phyloP scores from a whole-genome alignment of 495 filamentous ascomycete genomes.

The Rostrohypoxylon terebratum region DNA sequence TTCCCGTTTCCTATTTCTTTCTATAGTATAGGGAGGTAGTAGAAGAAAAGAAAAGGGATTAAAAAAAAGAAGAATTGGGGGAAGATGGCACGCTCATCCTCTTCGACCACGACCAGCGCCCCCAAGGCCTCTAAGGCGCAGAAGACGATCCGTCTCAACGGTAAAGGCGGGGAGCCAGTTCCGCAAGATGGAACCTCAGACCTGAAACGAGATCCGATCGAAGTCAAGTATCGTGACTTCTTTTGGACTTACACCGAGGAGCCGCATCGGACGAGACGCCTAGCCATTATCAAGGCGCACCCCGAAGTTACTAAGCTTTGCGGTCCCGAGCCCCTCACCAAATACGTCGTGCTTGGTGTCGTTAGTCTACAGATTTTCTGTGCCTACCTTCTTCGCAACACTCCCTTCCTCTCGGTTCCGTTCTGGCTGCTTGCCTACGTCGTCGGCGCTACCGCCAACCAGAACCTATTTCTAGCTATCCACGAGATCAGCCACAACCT shows the following conservation, averaged over 20 bases:
- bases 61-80: background rate
- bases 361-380: conserved; percentile 83
- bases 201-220: conserved; percentile 50
- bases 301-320: conserved; percentile 99
- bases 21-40: background rate
- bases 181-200: conserved; percentile 32
- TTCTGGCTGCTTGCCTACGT: conserved; percentile 92
- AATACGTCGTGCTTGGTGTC: conserved; percentile 88
- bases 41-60: background rate
- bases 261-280: conserved; percentile 88
- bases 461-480: conserved; percentile 98
- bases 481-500: conserved; percentile 99
- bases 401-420: conserved; percentile 80
- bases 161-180: conserved; percentile 37
- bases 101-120: conserved; percentile 48
- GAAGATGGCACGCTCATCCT: conserved; percentile 47
- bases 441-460: conserved; percentile 95
- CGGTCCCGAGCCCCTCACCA: conserved; percentile 94
- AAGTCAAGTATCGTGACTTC: conserved; percentile 63
- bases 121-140: conserved; percentile 33
- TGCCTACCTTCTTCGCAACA: conserved; percentile 82
- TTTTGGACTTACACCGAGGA: conserved; percentile 99
- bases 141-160: conserved; percentile 45
- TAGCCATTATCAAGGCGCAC: conserved; percentile 98
- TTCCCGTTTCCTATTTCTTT: conserved; percentile 3